Conservation (phyloP, 305 asterid genomes). For the Ilex paraguariensis region DNA sequence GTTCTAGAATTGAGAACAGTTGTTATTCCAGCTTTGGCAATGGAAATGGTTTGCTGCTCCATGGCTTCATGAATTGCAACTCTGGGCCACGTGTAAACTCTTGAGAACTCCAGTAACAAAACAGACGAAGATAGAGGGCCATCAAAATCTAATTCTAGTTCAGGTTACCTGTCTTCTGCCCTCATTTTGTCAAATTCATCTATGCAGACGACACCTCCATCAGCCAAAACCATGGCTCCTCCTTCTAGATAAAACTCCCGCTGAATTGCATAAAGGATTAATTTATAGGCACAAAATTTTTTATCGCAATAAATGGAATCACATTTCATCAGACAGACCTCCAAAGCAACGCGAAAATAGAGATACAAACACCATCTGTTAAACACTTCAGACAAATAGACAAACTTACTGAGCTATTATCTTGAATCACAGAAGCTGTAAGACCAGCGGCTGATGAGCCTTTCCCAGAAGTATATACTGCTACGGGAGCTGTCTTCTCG, state of each 20-base stretch:
- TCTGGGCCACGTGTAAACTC: slow-evolving; percentile 34
- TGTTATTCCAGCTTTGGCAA: slow-evolving; percentile 99
- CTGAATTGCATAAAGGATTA: slow-evolving; percentile 35
- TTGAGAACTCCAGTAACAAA: slow-evolving; percentile 17
- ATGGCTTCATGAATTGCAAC: slow-evolving; percentile 99
- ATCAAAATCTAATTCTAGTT: slow-evolving; percentile 6
- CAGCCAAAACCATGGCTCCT: slow-evolving; percentile 99
- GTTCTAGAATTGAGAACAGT: slow-evolving; percentile 98
- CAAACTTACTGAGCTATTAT: slow-evolving; percentile 83
- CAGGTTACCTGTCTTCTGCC: slow-evolving; percentile 83
- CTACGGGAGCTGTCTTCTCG: slow-evolving; percentile 97
- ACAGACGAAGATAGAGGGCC: slow-evolving; percentile 9
- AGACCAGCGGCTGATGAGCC: slow-evolving; percentile 99
- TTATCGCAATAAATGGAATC: slow-evolving; percentile 4
- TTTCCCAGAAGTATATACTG: slow-evolving; percentile 96
- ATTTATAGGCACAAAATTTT: slow-evolving; percentile 9
- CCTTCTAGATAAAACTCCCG: slow-evolving; percentile 98
- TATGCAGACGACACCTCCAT: slow-evolving; percentile 99
- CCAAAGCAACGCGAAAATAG: background rate
- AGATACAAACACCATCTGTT: background rate
- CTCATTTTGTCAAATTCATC: slow-evolving; percentile 99
- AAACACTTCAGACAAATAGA: background rate
- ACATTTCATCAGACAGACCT: slow-evolving; percentile 1
- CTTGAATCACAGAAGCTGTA: slow-evolving; percentile 96
- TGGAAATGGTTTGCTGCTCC: slow-evolving; percentile 99